A percentile compares a stretch with the other conserved stretches of the same genome.
Conservation (phyloP, 257 asterid species). For the Lavandula angustifolia region DNA sequence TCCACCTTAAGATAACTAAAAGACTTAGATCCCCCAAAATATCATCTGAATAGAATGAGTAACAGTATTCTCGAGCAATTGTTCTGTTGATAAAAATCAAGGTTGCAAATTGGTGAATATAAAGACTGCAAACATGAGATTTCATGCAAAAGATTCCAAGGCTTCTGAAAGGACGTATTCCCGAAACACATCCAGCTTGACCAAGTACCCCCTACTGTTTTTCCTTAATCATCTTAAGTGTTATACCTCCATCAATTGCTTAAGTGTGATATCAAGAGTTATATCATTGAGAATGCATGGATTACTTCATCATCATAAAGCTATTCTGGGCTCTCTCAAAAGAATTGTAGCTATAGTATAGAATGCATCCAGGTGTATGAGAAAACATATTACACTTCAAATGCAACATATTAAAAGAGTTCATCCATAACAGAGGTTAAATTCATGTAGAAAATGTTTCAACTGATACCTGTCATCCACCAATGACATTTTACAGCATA, state of each 20-base stretch:
- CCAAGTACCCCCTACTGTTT: not conserved
- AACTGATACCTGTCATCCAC: not conserved
- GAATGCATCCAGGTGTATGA: not conserved
- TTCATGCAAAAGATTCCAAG: conserved; percentile 8
- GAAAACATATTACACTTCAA: not conserved
- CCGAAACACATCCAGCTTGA: not conserved
- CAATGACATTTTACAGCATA: not conserved
- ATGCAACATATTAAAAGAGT: not conserved
- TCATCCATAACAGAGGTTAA: not conserved
- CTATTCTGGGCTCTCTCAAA: not conserved
- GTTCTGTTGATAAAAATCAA: not conserved
- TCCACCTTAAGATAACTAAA: not conserved
- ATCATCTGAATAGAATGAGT: too few relatives aligned
- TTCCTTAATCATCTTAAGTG: conserved; percentile 2
- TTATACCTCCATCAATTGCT: conserved; percentile 7
- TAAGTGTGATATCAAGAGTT: conserved; percentile 9
- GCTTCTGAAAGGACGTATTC: not conserved
- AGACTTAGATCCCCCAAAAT: not conserved
- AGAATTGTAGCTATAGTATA: not conserved
- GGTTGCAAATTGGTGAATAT: not conserved
- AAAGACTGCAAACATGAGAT: not conserved
- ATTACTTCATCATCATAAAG: conserved; percentile 13
- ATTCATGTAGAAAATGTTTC: not conserved
- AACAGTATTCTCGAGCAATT: not conserved
- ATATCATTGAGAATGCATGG: not conserved